Evolutionary conservation across 2,329 filamentous ascomycete genomes (phyloP).

Genomic region (Diaporthe nobilis): DNA sequence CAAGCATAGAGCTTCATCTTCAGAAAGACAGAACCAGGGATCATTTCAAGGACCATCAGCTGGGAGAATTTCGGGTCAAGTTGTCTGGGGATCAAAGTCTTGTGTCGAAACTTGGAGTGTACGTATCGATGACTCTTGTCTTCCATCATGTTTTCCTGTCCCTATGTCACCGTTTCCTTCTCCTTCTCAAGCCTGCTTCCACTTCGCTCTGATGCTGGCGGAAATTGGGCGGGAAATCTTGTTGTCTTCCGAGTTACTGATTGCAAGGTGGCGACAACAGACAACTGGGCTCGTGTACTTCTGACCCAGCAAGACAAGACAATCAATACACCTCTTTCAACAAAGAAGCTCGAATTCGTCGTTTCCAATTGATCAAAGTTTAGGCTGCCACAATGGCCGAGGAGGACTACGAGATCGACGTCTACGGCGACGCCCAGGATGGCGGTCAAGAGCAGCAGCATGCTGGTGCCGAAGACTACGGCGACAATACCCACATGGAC

Average conservation of each 20-base stretch:
- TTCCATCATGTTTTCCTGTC: slow-evolving; percentile 53
- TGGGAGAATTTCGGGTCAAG: slow-evolving; percentile 43
- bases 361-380: slow-evolving; percentile 33
- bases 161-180: slow-evolving; percentile 45
- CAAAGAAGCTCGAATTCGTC: slow-evolving; percentile 39
- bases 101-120: slow-evolving; percentile 61
- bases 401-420: slow-evolving; percentile 80
- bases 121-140: slow-evolving; percentile 66
- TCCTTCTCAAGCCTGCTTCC: slow-evolving; percentile 42
- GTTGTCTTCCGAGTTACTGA: slow-evolving; percentile 43
- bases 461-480: slow-evolving; percentile 56
- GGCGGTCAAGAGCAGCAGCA: slow-evolving; percentile 37
- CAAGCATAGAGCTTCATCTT: slow-evolving; percentile 78
- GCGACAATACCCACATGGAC: slow-evolving; percentile 54
- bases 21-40: slow-evolving; percentile 44
- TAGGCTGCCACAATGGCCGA: slow-evolving; percentile 69
- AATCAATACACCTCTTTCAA: slow-evolving; percentile 51
- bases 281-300: slow-evolving; percentile 54
- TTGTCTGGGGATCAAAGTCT: slow-evolving; percentile 45
- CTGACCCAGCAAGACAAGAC: slow-evolving; percentile 49
- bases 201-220: slow-evolving; percentile 41
- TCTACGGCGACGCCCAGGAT: slow-evolving; percentile 71
- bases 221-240: background rate
- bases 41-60: slow-evolving; percentile 22
- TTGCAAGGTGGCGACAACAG: slow-evolving; percentile 43